These are phyloP conservation scores for Suillus discolor DNA, from an alignment of 768 basidiomycete genomes.

Conservation along the genomic window DNA sequence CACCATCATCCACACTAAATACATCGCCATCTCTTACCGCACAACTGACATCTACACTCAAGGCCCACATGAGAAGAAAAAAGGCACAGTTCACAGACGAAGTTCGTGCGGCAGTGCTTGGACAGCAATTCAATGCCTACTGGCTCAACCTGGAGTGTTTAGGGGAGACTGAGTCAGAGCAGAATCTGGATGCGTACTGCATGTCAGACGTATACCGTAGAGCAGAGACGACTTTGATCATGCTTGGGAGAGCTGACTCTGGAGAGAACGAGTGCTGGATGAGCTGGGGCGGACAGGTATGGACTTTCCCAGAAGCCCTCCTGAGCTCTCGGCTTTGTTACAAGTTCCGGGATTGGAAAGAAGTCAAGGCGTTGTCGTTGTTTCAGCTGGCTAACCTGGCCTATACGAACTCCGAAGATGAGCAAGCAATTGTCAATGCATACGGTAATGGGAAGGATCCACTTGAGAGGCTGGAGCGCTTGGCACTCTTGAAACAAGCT, in stretches of 20 bases:
- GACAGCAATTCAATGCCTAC: neutral
- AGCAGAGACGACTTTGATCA: neutral
- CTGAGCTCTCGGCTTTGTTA: no score
- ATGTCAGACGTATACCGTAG: neutral
- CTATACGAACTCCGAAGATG: no score
- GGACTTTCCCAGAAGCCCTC: no score
- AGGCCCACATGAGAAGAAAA: neutral
- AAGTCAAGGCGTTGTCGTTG: no score
- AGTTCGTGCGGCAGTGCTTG: neutral
- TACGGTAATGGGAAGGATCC: no score
- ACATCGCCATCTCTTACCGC: neutral
- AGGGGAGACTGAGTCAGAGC: no score
- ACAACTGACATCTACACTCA: neutral
- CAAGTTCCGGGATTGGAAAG: neutral
- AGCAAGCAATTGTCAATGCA: no score
- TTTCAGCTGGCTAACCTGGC: no score
- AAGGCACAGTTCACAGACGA: neutral
- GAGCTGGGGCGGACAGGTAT: no score
- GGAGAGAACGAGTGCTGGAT: no score
- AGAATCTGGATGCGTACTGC: neutral
- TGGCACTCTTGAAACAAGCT: no score
- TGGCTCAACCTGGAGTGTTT: neutral
- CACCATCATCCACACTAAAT: neutral
- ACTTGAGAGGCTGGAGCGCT: no score
- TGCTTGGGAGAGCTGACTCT: neutral